Evolutionary conservation across 768 basidiomycete genomes (phyloP).

Genomic region (Rhizopogon roseolus): DNA sequence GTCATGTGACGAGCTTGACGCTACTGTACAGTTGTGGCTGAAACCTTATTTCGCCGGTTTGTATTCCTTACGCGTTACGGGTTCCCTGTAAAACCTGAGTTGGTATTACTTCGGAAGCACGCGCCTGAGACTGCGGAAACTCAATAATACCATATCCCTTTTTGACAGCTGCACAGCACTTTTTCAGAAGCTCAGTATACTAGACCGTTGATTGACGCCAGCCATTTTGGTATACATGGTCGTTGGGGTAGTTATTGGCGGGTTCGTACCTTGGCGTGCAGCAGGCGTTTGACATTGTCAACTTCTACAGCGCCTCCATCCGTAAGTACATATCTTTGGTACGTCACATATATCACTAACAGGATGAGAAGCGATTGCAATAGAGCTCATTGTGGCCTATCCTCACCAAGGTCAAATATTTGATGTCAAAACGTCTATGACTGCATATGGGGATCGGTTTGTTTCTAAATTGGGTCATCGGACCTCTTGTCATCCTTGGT

Average conservation of each 20-base stretch:
- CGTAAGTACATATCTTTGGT: constrained; percentile 41
- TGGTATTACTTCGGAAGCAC: too few relatives aligned
- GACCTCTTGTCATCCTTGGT: constrained; percentile 80
- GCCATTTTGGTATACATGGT: constrained; percentile 72
- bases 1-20: too few relatives aligned
- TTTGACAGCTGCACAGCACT: constrained; percentile 19
- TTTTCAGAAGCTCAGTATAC: constrained; percentile 39
- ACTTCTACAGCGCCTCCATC: constrained; percentile 67
- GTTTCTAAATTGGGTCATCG: constrained; percentile 75
- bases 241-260: constrained; percentile 71
- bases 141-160: not conserved
- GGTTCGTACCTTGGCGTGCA: constrained; percentile 56
- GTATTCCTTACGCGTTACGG: too few relatives aligned
- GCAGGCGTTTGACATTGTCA: constrained; percentile 55
- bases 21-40: too few relatives aligned
- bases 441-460: constrained; percentile 67
- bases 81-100: too few relatives aligned
- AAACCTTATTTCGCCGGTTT: too few relatives aligned
- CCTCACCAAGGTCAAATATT: constrained; percentile 70
- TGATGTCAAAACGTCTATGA: constrained; percentile 53
- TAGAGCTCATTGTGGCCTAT: constrained; percentile 81
- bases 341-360: not conserved
- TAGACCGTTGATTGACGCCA: constrained; percentile 61
- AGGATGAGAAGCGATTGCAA: constrained; percentile 57
- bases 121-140: too few relatives aligned